phyloP scores from a whole-genome alignment of 495 filamentous ascomycete species.

The Haplographium delicatum region DNA sequence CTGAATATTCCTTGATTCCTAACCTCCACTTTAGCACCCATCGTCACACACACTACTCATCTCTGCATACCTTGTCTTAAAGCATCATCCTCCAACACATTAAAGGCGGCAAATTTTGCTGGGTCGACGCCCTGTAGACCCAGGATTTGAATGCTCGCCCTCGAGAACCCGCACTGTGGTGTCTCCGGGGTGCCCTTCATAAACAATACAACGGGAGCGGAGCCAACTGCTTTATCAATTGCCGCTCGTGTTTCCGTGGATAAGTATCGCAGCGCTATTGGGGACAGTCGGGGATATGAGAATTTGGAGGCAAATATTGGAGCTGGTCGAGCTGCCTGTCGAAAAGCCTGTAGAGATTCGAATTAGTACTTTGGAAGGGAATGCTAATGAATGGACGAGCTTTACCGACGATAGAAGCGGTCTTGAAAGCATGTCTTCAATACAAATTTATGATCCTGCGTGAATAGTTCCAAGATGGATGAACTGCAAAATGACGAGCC shows the following conservation, averaged over 20 bases:
- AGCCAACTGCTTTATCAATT: slow-evolving; percentile 80
- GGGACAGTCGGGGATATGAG: slow-evolving; percentile 13
- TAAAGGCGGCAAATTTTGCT: slow-evolving; percentile 93
- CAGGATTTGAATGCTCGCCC: slow-evolving; percentile 90
- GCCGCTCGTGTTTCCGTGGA: slow-evolving; percentile 70
- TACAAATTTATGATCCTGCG: neutral
- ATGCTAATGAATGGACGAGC: neutral
- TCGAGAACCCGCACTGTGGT: slow-evolving; percentile 97
- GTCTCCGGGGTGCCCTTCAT: slow-evolving; percentile 98
- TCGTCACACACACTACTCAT: neutral
- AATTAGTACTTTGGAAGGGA: neutral
- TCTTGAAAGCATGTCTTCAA: slow-evolving; percentile 22
- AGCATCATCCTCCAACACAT: slow-evolving; percentile 88
- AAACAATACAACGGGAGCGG: slow-evolving; percentile 90
- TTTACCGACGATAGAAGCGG: slow-evolving; percentile 31
- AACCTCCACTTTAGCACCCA: slow-evolving; percentile 6
- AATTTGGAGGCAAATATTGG: slow-evolving; percentile 24
- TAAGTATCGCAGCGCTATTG: slow-evolving; percentile 35
- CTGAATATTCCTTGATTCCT: slow-evolving; percentile 98
- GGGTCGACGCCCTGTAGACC: slow-evolving; percentile 94
- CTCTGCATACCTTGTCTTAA: slow-evolving; percentile 67
- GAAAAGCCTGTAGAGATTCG: slow-evolving; percentile 20
- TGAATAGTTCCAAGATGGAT: neutral
- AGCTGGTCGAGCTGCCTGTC: slow-evolving; percentile 34
- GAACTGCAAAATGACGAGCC: no score